Conservation (phyloP, 345 rosid genomes). For the Chamaenerion angustifolium region DNA sequence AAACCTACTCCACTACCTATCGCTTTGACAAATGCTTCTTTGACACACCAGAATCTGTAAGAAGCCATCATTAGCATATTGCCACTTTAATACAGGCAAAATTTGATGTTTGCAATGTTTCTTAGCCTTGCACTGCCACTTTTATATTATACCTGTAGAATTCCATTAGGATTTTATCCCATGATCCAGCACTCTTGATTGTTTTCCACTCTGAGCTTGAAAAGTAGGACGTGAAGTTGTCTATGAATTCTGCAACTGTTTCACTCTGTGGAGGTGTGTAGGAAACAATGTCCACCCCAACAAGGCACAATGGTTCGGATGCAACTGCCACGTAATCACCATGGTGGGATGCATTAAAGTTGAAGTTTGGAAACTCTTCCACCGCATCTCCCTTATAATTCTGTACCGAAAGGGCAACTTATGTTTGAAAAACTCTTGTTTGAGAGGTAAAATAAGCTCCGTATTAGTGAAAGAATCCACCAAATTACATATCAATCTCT, state of each 20-base stretch:
- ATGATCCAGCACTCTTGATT: slow-evolving; percentile 24
- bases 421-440: neutral
- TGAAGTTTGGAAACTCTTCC: slow-evolving; percentile 37
- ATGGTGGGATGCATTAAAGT: slow-evolving; percentile 61
- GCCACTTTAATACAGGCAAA: neutral
- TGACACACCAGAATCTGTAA: slow-evolving; percentile 58
- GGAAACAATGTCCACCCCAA: slow-evolving; percentile 52
- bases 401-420: slow-evolving; percentile 5
- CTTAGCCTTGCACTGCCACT: neutral
- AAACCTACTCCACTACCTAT: slow-evolving; percentile 36
- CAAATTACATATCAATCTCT: too few relatives aligned
- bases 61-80: neutral
- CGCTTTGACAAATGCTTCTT: slow-evolving; percentile 73
- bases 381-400: slow-evolving; percentile 8
- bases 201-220: slow-evolving; percentile 44
- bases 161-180: slow-evolving; percentile 26
- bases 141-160: slow-evolving; percentile 37
- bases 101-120: too few relatives aligned
- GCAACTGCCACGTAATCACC: slow-evolving; percentile 65
- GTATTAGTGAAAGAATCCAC: neutral
- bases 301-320: slow-evolving; percentile 61
- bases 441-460: neutral
- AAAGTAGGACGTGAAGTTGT: slow-evolving; percentile 37
- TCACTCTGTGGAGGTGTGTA: slow-evolving; percentile 22
- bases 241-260: slow-evolving; percentile 30